Evolutionary conservation across 2,329 filamentous ascomycete genomes (phyloP).

Genomic region (Westerdykella ornata): DNA sequence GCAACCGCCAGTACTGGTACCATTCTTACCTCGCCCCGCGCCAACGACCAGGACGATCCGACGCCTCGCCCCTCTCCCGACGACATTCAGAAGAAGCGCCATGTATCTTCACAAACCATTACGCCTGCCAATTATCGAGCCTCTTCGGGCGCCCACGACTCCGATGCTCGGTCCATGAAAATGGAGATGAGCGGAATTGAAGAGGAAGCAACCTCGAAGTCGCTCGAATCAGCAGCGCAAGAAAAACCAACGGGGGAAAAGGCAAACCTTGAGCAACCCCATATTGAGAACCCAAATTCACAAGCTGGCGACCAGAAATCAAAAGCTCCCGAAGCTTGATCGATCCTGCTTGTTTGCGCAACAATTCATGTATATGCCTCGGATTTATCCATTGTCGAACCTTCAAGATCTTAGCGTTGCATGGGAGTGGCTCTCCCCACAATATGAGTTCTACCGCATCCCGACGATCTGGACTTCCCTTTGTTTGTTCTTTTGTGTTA

Average conservation of each 20-base stretch:
- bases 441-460: no score
- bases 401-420: no score
- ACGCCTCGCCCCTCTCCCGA: conserved; percentile 17
- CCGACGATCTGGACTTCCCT: no score
- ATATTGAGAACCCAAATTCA: not conserved
- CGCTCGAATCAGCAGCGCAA: not conserved
- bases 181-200: conserved; percentile 32
- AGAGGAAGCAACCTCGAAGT: conserved; percentile 17
- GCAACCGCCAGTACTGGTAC: conserved; percentile 21
- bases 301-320: not conserved
- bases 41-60: conserved; percentile 16
- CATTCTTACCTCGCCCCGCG: conserved; percentile 13
- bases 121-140: conserved; percentile 26
- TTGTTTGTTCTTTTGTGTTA: no score
- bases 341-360: not conserved
- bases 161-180: conserved; percentile 17
- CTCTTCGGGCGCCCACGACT: conserved; percentile 17
- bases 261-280: not conserved
- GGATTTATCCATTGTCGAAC: no score
- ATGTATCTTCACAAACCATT: conserved; percentile 33
- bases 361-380: no score
- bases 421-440: no score
- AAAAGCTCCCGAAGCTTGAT: not conserved
- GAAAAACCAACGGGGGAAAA: not conserved
- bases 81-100: conserved; percentile 30